A percentile compares a stretch with the other conserved stretches of the same genome.
These are phyloP conservation scores for Candida mesenterica DNA, from an alignment of 1,139 yeast genomes.

Conservation along the genomic window DNA sequence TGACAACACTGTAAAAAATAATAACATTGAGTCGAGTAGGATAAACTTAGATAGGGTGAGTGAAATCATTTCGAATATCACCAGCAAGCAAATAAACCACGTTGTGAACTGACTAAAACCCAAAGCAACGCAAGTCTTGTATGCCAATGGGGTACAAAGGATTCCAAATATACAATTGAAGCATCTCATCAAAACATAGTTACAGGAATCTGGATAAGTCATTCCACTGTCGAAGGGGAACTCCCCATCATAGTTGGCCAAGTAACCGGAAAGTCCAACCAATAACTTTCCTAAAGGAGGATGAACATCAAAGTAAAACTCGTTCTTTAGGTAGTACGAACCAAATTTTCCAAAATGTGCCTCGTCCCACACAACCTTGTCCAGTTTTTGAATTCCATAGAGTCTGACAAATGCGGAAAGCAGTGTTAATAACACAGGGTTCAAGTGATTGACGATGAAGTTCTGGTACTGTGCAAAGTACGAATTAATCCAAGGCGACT, in stretches of 20 bases:
- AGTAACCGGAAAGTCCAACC: slow-evolving; percentile 63
- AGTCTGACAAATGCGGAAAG: slow-evolving; percentile 68
- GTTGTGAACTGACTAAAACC: slow-evolving; percentile 47
- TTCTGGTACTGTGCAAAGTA: slow-evolving; percentile 5
- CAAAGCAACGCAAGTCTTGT: slow-evolving; percentile 53
- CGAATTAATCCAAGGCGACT: slow-evolving; percentile 1
- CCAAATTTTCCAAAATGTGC: slow-evolving; percentile 83
- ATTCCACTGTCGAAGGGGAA: slow-evolving; percentile 66
- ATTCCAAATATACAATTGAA: slow-evolving; percentile 67
- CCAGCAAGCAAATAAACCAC: slow-evolving; percentile 58
- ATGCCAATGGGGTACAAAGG: slow-evolving; percentile 62
- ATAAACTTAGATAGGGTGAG: slow-evolving; percentile 69
- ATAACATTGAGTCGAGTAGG: slow-evolving; percentile 67
- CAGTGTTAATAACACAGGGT: slow-evolving; percentile 46
- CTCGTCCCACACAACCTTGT: slow-evolving; percentile 90
- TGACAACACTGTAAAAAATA: slow-evolving; percentile 67
- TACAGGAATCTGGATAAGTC: slow-evolving; percentile 51
- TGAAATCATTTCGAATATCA: slow-evolving; percentile 62
- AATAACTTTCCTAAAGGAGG: slow-evolving; percentile 77
- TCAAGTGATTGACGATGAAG: slow-evolving; percentile 21
- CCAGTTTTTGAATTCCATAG: slow-evolving; percentile 59
- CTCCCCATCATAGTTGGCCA: slow-evolving; percentile 66
- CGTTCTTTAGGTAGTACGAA: slow-evolving; percentile 59
- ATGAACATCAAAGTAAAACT: slow-evolving; percentile 74
- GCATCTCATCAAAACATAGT: slow-evolving; percentile 60